phyloP scores from a whole-genome alignment of 1,284 basidiomycete genomes.

The Sanghuangporus sanghuang region DNA sequence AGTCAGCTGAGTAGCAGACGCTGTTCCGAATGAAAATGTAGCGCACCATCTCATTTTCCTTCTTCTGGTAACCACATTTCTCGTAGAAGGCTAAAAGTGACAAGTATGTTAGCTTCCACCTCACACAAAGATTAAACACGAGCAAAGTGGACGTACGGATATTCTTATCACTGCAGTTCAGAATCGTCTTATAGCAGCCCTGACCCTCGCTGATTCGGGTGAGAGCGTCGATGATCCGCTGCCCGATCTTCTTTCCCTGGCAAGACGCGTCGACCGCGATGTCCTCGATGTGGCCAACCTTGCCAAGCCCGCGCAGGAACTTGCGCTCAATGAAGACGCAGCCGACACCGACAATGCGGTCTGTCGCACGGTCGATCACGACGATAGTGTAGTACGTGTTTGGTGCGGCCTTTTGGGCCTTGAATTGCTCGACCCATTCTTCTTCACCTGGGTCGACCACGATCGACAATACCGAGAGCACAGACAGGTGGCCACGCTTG shows the following conservation, averaged over 20 bases:
- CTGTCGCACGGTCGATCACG: constrained; percentile 69
- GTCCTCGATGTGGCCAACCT: constrained; percentile 95
- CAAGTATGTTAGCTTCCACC: neutral
- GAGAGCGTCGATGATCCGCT: constrained; percentile 82
- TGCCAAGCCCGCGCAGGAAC: constrained; percentile 78
- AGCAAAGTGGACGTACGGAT: constrained; percentile 55
- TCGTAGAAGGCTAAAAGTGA: constrained; percentile 80
- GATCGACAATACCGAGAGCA: constrained; percentile 77
- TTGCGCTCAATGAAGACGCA: constrained; percentile 89
- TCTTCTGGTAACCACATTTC: constrained; percentile 89
- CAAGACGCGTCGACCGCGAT: constrained; percentile 86
- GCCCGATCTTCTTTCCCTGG: constrained; percentile 89
- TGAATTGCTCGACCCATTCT: constrained; percentile 68
- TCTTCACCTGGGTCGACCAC: constrained; percentile 73
- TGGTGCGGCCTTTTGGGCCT: constrained; percentile 46
- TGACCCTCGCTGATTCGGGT: constrained; percentile 70
- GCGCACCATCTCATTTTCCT: constrained; percentile 85
- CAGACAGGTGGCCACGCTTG: constrained; percentile 74
- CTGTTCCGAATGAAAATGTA: neutral
- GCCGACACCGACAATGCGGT: constrained; percentile 83
- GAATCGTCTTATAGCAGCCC: constrained; percentile 93
- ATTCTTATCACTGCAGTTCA: constrained; percentile 91
- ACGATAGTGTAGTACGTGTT: constrained; percentile 83
- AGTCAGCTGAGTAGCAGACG: neutral
- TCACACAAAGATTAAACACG: neutral